Conservation (phyloP, 768 basidiomycete genomes). For the Chiua virens region DNA sequence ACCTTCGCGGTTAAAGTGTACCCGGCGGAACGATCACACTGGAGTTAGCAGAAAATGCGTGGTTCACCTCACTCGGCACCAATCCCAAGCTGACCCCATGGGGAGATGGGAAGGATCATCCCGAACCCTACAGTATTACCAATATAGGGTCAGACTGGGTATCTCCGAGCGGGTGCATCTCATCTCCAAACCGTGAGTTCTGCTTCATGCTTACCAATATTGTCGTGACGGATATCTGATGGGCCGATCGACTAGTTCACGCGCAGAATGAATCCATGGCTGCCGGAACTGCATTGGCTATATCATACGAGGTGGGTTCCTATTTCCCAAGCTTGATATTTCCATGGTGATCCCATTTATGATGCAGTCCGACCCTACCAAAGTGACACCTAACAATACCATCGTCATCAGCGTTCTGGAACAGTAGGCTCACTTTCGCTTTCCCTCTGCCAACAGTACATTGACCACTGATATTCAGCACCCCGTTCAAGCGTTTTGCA, state of each 20-base stretch:
- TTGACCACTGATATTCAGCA: conserved; percentile 2
- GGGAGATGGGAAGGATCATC: too few relatives aligned
- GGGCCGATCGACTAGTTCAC: conserved; percentile 7
- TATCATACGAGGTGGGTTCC: conserved; percentile 15
- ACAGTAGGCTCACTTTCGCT: too few relatives aligned
- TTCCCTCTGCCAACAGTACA: too few relatives aligned
- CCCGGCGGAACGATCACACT: neutral
- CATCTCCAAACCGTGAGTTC: conserved; percentile 14
- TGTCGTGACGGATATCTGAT: neutral
- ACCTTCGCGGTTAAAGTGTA: neutral
- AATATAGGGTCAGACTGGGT: neutral
- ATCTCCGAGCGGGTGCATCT: neutral
- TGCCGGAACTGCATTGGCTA: conserved; percentile 7
- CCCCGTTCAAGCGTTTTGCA: neutral
- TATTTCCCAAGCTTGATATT: neutral
- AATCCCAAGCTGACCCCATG: too few relatives aligned
- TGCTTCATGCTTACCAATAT: neutral
- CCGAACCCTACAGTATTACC: neutral
- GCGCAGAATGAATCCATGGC: conserved; percentile 6
- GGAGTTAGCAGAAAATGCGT: conserved; percentile 8
- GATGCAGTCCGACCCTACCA: too few relatives aligned
- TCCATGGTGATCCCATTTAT: too few relatives aligned
- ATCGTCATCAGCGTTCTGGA: too few relatives aligned
- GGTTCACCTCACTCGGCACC: neutral
- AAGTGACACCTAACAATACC: too few relatives aligned